Evolutionary conservation across 164 flowering plant species (phyloP), one percentile per base, ranked within the genome.

Genomic region (Taxillus chinensis): DNA sequence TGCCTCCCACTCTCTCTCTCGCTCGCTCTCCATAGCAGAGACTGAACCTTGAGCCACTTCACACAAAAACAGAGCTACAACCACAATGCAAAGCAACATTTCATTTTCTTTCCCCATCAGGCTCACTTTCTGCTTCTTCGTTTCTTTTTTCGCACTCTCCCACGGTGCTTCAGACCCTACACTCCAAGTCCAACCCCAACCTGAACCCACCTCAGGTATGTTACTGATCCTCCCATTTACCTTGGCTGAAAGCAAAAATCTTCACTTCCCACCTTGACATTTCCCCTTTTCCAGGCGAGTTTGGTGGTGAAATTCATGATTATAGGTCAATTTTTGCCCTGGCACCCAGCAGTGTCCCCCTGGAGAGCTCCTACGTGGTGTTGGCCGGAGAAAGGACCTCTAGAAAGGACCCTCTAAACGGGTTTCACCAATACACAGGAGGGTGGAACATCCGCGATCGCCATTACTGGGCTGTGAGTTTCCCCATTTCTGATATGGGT

Each of bases 401-500:
- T 45, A 78, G 90, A 60, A 78, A 70, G 74, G 85, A 85, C 64
- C 90, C 90, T 72, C 75, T 81, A 3, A 50, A 82, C 64, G 78
- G 74, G 10, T 85, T 85, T 63, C 70, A 73, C 14, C 75, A 45
- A 60, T 85, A 85, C 66, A 74, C 79, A 0, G 77, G 82, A 14
- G 90, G 90, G 8, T 85, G 87, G 87, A 81, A 85, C 65, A 65
- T 82, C 64, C 78, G 74, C 27, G 72, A 82, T 1, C 77, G 52
- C 65, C 83, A 81, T 67, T 85, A 85, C 73, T 85, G 90, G 90
- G 85, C 85, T 72, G 89, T 84, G 69, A 75, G 86, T 65, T 56
- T 55, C 58, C 14, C 37, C 7, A 53, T 5, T 14, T 43, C 10
- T 43, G 46, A 43, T 9, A 27, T 27, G 27, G 27, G 27, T 27